Percentiles rank a stretch among this genome's conserved stretches.
These are phyloP conservation scores for Wickerhamomyces strasburgensis DNA, from an alignment of 805 yeast genomes.

Conservation along the genomic window DNA sequence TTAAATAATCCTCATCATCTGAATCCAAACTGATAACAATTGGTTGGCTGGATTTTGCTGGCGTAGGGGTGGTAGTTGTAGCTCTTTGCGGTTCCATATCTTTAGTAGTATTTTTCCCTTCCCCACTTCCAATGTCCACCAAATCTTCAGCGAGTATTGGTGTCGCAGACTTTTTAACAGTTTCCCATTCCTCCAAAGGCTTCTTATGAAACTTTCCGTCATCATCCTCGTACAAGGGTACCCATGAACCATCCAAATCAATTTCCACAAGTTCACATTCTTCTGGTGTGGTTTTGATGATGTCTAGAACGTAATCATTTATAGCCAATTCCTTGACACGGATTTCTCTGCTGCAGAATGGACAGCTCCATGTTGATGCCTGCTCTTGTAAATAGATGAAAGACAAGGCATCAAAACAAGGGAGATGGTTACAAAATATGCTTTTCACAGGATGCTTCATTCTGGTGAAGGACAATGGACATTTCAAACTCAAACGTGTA, in stretches of 20 bases:
- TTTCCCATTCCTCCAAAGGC: neutral
- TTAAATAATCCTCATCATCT: conserved; percentile 14
- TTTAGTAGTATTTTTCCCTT: too few relatives aligned
- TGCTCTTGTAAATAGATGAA: conserved; percentile 73
- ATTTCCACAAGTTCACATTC: conserved; percentile 65
- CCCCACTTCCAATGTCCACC: too few relatives aligned
- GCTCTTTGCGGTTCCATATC: neutral
- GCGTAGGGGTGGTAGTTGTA: neutral
- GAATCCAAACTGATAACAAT: conserved; percentile 16
- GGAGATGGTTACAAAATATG: conserved; percentile 68
- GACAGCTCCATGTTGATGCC: conserved; percentile 85
- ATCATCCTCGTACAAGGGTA: conserved; percentile 28
- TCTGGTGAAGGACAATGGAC: conserved; percentile 72
- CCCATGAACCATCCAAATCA: conserved; percentile 73
- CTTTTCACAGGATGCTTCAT: conserved; percentile 73
- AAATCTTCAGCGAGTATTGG: neutral
- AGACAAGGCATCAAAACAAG: conserved; percentile 80
- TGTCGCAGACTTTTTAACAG: neutral
- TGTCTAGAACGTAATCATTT: conserved; percentile 67
- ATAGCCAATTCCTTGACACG: conserved; percentile 56
- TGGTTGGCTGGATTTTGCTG: conserved; percentile 3
- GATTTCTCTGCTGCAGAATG: conserved; percentile 60
- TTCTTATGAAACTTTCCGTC: conserved; percentile 14
- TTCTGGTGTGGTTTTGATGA: conserved; percentile 47
- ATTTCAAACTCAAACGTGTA: conserved; percentile 61